These are phyloP conservation scores for Botryosphaeria dothidea DNA, from an alignment of 2,329 filamentous ascomycete species.

Conservation along the genomic window DNA sequence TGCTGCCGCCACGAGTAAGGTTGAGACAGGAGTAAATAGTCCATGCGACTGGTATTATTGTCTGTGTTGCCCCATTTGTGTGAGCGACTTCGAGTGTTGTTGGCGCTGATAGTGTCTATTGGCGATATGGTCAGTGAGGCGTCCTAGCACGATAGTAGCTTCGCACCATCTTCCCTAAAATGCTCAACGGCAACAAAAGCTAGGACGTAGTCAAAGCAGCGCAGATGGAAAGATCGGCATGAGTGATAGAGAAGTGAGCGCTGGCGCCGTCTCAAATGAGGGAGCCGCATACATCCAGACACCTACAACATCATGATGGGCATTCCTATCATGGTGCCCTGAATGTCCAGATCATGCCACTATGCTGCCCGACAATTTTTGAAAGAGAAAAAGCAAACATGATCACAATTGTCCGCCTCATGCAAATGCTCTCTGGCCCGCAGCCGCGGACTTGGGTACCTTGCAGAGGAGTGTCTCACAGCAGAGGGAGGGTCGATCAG, in stretches of 20 bases:
- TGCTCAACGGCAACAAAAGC: not conserved
- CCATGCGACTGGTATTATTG: not conserved
- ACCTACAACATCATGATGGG: not conserved
- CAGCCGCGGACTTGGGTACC: conserved; percentile 4
- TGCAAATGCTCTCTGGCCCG: not conserved
- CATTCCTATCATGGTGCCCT: not conserved
- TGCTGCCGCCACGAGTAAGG: not conserved
- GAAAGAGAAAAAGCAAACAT: not conserved
- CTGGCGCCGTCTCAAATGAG: not conserved
- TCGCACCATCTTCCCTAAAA: not conserved
- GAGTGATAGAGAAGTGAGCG: not conserved
- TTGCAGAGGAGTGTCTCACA: not conserved
- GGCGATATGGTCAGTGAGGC: not conserved
- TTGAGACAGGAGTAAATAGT: too few relatives aligned
- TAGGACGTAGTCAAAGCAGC: not conserved
- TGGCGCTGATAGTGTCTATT: not conserved
- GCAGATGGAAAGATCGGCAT: not conserved
- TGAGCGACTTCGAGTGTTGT: not conserved
- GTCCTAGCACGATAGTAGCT: not conserved
- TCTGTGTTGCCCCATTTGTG: not conserved
- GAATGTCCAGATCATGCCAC: not conserved
- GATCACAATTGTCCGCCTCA: not conserved
- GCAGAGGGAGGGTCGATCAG: not conserved
- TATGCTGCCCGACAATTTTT: not conserved
- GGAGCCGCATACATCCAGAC: not conserved